Conservation (phyloP, 306 rosid genomes). For the Castanea mollissima region DNA sequence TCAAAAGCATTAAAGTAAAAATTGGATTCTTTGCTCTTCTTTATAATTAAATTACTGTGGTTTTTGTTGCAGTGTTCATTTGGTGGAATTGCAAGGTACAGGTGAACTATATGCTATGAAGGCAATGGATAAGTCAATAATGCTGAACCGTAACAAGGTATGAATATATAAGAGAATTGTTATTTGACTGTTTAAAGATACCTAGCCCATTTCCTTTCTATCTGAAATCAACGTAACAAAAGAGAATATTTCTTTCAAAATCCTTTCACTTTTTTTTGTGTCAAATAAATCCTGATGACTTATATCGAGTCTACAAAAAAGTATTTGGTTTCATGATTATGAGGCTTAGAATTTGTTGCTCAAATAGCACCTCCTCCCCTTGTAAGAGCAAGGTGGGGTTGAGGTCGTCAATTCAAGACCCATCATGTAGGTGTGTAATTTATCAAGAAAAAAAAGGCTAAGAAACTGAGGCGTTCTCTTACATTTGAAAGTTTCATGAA, state of each 20-base stretch:
- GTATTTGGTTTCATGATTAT: neutral
- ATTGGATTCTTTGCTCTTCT: neutral
- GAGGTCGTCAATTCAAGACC: too few relatives aligned
- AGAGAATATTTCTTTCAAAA: neutral
- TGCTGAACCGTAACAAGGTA: constrained; percentile 95
- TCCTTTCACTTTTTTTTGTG: neutral
- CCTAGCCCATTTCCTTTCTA: neutral
- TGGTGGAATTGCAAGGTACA: constrained; percentile 82
- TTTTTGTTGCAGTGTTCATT: constrained; percentile 71
- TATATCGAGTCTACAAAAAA: neutral
- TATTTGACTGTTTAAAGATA: constrained; percentile 12
- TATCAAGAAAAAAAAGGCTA: too few relatives aligned
- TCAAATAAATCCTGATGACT: neutral
- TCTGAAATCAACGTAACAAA: constrained; percentile 10
- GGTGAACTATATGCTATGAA: constrained; percentile 90
- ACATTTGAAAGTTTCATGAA: neutral
- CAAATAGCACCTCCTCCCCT: too few relatives aligned
- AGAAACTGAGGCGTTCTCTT: neutral
- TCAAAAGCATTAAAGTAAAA: neutral
- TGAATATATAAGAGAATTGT: constrained; percentile 22
- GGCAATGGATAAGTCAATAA: constrained; percentile 89
- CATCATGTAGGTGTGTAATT: too few relatives aligned
- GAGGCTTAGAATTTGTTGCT: neutral
- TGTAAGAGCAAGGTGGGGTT: too few relatives aligned
- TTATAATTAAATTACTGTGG: constrained; percentile 10